Evolutionary conservation across 208 protist species (phyloP).

Genomic region (Spongospora subterranea): DNA sequence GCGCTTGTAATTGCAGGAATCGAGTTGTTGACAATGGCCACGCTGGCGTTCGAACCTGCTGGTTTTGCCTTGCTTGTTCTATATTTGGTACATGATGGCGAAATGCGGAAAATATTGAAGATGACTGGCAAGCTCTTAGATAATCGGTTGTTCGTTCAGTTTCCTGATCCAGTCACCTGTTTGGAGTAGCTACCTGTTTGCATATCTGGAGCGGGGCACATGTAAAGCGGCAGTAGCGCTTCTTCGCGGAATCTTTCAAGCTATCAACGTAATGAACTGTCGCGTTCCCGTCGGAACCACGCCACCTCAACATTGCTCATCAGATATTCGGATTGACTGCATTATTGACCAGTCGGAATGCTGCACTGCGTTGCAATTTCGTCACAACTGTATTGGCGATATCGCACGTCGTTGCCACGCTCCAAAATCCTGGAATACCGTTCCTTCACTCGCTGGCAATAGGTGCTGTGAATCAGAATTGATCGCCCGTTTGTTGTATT

Average conservation of each 20-base stretch:
- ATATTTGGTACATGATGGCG: background rate
- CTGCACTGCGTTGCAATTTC: background rate
- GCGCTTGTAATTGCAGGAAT: background rate
- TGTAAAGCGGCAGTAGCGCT: background rate
- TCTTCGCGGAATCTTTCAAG: background rate
- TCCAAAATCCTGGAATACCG: background rate
- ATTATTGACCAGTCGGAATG: conserved; percentile 3
- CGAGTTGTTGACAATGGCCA: background rate
- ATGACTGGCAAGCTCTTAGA: too few species aligned
- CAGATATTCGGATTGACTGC: background rate
- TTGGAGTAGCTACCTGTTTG: background rate
- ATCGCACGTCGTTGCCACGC: background rate
- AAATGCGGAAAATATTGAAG: background rate
- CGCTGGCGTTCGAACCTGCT: background rate
- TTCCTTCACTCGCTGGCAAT: background rate
- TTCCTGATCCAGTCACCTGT: conserved; percentile 39
- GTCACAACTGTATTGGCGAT: background rate
- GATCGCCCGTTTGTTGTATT: background rate
- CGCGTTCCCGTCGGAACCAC: background rate
- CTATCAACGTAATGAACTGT: background rate
- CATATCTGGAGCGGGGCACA: background rate
- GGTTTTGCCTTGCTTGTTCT: background rate
- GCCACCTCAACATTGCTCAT: too few species aligned
- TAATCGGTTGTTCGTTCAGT: background rate
- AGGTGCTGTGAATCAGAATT: conserved; percentile 12